Base-by-base conservation (phyloP, 495 filamentous ascomycete genomes). In the Lophiostoma macrostomum region DNA sequence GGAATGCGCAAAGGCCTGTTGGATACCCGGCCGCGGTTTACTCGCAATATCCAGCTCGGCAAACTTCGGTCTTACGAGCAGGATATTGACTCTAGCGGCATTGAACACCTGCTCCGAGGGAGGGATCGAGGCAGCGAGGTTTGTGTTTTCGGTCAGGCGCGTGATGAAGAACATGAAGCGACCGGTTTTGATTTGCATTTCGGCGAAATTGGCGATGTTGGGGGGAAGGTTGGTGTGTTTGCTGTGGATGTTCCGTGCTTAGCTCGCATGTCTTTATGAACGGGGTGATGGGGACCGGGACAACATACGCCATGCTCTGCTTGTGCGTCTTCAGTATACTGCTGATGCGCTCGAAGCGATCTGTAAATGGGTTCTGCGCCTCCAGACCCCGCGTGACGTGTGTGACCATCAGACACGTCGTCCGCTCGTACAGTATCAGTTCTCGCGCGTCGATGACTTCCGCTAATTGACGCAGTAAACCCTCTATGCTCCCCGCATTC, bases 261-360 rank as follows among this genome's bases (percentile, higher is more conserved):
- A n/a, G n/a, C n/a, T n/a, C n/a, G n/a, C n/a, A n/a, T n/a, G n/a
- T n/a, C n/a, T n/a, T n/a, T n/a, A n/a, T n/a, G n/a, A n/a, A n/a
- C n/a, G n/a, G n/a, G n/a, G n/a, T n/a, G n/a, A 6, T 22, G 25
- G 46, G 46, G 43, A 10, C 3, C 32, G 22, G 31, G 37, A n/a
- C 50, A 56, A 58, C 68, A 46, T 66, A 73, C 61, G 81, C 79
- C 47, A 86, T 79, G 35, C 77, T 82, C 66, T 96, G 90, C 72
- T 97, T 97, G 71, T 95, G 96, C 31, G 88, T 88, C 69, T 98
- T 98, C 67, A 98, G 85, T 65, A 98, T 96, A 67, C 95, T 97
- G 41, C 81, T 87, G 49, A 98, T 83, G 53, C 91, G 86, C 74
- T 98, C 93, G 64, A 94, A 91, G 11, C 93, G 86, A 71, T 97